phyloP scores from a whole-genome alignment of 495 filamentous ascomycete genomes.

The Durotheca rogersii region DNA sequence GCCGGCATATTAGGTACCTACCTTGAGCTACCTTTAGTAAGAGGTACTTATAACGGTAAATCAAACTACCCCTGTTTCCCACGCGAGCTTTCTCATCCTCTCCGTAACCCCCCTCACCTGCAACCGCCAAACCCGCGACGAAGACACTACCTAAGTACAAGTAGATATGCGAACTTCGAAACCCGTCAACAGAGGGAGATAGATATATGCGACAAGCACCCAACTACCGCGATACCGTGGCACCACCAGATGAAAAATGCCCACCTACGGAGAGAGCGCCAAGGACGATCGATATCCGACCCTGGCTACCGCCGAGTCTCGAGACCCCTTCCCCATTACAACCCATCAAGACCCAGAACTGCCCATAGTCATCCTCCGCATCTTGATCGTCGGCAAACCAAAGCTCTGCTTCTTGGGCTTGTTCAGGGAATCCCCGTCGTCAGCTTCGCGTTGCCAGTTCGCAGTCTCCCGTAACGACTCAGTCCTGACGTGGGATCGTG shows the following conservation, averaged over 20 bases:
- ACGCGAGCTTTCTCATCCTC: no score
- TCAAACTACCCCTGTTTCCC: no score
- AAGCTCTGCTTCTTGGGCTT: conserved; percentile 24
- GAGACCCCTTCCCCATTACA: not conserved
- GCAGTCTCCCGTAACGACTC: conserved; percentile 21
- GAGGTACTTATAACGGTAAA: no score
- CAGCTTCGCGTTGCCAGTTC: conserved; percentile 8
- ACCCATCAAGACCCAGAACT: conserved; percentile 17
- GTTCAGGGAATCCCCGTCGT: conserved; percentile 5
- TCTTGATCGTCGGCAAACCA: conserved; percentile 22
- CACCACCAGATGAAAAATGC: not conserved
- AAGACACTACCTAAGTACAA: no score
- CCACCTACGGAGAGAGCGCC: not conserved
- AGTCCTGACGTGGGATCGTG: conserved; percentile 22
- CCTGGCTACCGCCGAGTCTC: not conserved
- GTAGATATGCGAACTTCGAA: no score
- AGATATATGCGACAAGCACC: no score
- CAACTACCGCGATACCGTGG: no score
- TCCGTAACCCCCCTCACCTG: no score
- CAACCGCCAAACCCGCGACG: no score
- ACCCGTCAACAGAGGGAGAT: no score
- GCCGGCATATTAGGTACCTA: no score
- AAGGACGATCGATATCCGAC: not conserved
- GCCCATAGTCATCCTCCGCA: conserved; percentile 28
- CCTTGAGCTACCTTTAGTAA: no score